Conservation (phyloP, 2,329 filamentous ascomycete genomes). For the Penicillium nordicum region DNA sequence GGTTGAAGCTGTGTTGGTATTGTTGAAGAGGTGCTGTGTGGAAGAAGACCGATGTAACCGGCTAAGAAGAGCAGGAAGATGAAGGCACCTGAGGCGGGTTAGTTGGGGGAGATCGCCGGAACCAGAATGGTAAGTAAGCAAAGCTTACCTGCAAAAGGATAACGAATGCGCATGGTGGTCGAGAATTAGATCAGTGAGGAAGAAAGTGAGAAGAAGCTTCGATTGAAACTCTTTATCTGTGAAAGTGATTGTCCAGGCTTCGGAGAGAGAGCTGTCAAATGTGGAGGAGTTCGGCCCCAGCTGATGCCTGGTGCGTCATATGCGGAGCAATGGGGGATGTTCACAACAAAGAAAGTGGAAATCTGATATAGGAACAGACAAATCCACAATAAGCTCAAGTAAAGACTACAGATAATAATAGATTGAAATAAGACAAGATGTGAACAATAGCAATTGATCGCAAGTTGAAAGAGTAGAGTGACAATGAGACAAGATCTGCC, state of each 20-base stretch:
- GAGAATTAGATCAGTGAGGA: neutral
- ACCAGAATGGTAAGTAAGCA: constrained; percentile 1
- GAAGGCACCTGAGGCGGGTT: constrained; percentile 57
- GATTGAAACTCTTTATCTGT: neutral
- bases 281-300: constrained; percentile 20
- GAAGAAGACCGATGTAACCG: constrained; percentile 75
- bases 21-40: constrained; percentile 37
- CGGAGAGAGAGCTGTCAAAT: constrained; percentile 7
- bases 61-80: constrained; percentile 66
- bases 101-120: constrained; percentile 10
- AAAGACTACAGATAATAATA: neutral
- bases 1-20: constrained; percentile 53
- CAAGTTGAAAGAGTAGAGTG: constrained; percentile 23
- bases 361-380: neutral
- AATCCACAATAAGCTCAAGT: neutral
- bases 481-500: constrained; percentile 30
- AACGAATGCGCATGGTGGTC: constrained; percentile 72
- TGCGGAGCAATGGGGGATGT: constrained; percentile 17
- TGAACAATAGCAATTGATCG: neutral
- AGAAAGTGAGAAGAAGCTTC: neutral
- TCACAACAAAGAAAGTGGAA: neutral
- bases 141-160: constrained; percentile 77
- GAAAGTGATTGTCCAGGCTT: neutral
- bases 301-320: constrained; percentile 29
- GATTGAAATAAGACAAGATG: neutral